Conservation (phyloP, 2,329 filamentous ascomycete genomes). For the Fulvia fulva region DNA sequence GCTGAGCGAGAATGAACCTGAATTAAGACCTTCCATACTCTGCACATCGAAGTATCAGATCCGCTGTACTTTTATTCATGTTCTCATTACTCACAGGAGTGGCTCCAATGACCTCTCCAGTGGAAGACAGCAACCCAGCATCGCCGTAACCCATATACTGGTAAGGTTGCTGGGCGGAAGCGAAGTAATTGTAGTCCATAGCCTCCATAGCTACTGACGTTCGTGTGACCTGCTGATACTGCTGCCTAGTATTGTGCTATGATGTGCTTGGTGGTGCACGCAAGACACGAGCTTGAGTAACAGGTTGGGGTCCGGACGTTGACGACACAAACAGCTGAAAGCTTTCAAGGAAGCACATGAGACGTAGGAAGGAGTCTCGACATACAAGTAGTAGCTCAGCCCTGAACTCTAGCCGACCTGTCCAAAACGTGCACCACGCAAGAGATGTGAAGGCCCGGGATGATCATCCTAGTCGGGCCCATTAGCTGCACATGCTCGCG, state of each 20-base stretch:
- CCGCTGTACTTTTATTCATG: not conserved
- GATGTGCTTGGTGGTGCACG: not conserved
- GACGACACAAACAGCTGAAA: not conserved
- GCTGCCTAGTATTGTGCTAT: not conserved
- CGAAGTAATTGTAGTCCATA: slow-evolving; percentile 58
- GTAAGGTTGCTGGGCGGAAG: slow-evolving; percentile 44
- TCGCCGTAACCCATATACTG: slow-evolving; percentile 38
- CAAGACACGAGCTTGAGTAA: not conserved
- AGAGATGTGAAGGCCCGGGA: slow-evolving; percentile 14
- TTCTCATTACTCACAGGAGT: slow-evolving; percentile 30
- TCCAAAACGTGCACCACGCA: slow-evolving; percentile 12
- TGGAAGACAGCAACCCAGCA: slow-evolving; percentile 37
- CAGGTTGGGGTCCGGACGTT: not conserved
- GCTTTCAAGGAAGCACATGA: not conserved
- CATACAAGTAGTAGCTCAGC: slow-evolving; percentile 16
- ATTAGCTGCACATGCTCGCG: slow-evolving; percentile 11
- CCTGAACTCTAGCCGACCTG: slow-evolving; percentile 5
- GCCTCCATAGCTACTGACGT: slow-evolving; percentile 22
- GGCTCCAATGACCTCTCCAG: slow-evolving; percentile 37
- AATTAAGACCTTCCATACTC: slow-evolving; percentile 27
- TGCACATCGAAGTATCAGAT: slow-evolving; percentile 6
- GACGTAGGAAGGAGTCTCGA: slow-evolving; percentile 9
- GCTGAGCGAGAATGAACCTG: slow-evolving; percentile 15
- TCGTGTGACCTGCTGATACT: not conserved
- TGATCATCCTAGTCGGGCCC: slow-evolving; percentile 2